phyloP scores from a whole-genome alignment of 129 eudicot genomes.

The Artemisia argyi region DNA sequence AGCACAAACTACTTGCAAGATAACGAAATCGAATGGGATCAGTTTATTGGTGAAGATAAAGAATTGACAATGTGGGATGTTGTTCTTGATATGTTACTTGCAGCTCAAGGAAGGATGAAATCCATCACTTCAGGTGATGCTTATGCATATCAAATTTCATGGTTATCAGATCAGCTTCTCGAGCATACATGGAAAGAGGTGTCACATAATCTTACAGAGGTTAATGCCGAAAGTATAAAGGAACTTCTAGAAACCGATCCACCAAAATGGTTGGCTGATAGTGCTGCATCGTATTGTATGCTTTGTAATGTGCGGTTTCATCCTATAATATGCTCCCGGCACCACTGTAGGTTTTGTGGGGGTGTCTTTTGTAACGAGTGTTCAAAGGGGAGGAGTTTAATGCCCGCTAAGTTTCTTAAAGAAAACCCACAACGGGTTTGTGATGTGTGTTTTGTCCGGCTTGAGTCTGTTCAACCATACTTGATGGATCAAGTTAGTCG shows the following conservation, averaged over 20 bases:
- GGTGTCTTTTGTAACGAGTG: constrained; percentile 60
- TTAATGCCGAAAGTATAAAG: constrained; percentile 37
- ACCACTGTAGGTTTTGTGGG: constrained; percentile 69
- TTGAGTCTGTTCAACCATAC: constrained; percentile 49
- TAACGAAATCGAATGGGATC: constrained; percentile 46
- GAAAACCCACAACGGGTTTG: constrained; percentile 56
- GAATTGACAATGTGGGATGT: constrained; percentile 71
- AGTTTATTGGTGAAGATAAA: constrained; percentile 45
- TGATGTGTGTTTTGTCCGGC: constrained; percentile 59
- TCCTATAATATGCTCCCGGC: constrained; percentile 67
- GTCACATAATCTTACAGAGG: constrained; percentile 55
- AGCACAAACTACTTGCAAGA: constrained; percentile 35
- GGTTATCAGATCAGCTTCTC: constrained; percentile 55
- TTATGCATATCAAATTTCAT: constrained; percentile 40
- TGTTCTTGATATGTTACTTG: constrained; percentile 56
- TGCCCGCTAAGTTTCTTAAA: constrained; percentile 46
- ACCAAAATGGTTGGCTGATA: constrained; percentile 68
- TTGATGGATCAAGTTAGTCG: constrained; percentile 58
- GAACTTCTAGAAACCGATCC: constrained; percentile 61
- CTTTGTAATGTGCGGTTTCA: constrained; percentile 60
- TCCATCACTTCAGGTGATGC: constrained; percentile 56
- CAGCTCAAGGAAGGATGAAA: constrained; percentile 51
- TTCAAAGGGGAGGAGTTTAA: constrained; percentile 66
- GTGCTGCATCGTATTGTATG: constrained; percentile 60
- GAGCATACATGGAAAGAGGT: constrained; percentile 67